Percentiles rank a stretch among this genome's conserved stretches.
Evolutionary conservation across 176 grass and related monocot species (phyloP).

Genomic region (Luzula sylvatica): DNA sequence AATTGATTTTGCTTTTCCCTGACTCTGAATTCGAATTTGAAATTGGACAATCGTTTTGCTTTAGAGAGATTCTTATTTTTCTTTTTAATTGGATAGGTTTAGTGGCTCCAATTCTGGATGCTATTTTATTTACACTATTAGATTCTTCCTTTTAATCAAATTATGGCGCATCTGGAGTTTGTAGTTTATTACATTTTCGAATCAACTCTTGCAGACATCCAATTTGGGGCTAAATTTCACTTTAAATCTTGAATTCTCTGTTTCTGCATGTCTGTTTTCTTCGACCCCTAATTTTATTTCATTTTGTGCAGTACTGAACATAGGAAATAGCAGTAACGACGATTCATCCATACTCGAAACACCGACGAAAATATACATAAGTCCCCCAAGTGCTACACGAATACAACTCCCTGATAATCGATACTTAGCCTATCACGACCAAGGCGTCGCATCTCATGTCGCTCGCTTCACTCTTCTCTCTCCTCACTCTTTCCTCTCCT

Average conservation of each 20-base stretch:
- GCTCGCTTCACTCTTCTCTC: slow-evolving; percentile 80
- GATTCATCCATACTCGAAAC: slow-evolving; percentile 29
- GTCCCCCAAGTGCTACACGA: slow-evolving; percentile 58
- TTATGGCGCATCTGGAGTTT: too few species aligned
- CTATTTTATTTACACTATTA: too few species aligned
- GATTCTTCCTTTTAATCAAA: too few species aligned
- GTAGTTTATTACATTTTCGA: too few species aligned
- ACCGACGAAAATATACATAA: slow-evolving; percentile 70
- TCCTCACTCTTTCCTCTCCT: slow-evolving; percentile 96
- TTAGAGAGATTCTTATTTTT: not conserved
- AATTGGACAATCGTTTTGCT: not conserved
- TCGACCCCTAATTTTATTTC: slow-evolving; percentile 1
- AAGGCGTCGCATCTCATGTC: slow-evolving; percentile 52
- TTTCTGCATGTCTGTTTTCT: not conserved
- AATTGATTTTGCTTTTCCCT: not conserved
- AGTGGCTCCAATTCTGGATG: too few species aligned
- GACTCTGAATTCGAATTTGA: slow-evolving; percentile 8
- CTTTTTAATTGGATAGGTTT: not conserved
- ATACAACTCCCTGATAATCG: slow-evolving; percentile 84
- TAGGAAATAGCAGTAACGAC: slow-evolving; percentile 23
- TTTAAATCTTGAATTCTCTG: not conserved
- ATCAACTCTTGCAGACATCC: not conserved
- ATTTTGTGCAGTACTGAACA: slow-evolving; percentile 62
- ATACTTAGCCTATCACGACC: slow-evolving; percentile 65
- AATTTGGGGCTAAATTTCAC: not conserved